Evolutionary conservation across 2,329 filamentous ascomycete genomes (phyloP).

Genomic region (Pyrenophora teres): DNA sequence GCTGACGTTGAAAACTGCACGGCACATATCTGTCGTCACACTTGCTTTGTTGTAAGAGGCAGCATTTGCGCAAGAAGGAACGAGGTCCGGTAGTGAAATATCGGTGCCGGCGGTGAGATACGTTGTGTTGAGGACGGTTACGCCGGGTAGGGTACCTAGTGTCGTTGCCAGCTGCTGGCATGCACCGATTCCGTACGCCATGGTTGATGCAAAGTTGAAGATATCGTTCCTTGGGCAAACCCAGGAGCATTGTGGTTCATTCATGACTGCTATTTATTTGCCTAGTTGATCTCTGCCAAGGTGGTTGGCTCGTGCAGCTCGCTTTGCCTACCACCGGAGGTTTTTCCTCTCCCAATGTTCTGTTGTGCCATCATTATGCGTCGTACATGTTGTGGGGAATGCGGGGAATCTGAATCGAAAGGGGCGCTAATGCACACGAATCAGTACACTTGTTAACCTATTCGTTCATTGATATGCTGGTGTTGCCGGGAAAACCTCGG

Average conservation of each 20-base stretch:
- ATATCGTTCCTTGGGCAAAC: background rate
- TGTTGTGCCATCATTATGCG: too few species aligned
- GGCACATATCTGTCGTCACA: conserved; percentile 17
- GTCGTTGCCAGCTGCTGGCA: conserved; percentile 11
- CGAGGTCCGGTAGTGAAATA: conserved; percentile 9
- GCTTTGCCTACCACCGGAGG: too few species aligned
- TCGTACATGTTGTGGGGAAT: too few species aligned
- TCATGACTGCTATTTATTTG: background rate
- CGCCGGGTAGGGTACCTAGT: conserved; percentile 3
- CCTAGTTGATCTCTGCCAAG: too few species aligned
- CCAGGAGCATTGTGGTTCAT: too few species aligned
- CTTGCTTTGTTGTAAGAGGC: conserved; percentile 3
- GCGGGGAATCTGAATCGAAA: too few species aligned
- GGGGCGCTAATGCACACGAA: too few species aligned
- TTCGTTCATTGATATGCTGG: too few species aligned
- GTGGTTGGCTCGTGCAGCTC: too few species aligned
- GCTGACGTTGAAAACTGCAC: conserved; percentile 8
- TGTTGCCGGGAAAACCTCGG: too few species aligned
- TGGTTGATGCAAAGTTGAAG: background rate
- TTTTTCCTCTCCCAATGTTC: too few species aligned
- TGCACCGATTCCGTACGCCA: conserved; percentile 6
- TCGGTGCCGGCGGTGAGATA: conserved; percentile 6
- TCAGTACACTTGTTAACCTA: too few species aligned
- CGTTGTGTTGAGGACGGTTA: conserved; percentile 11
- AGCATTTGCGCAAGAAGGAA: conserved; percentile 9